Percentiles rank a stretch among this genome's conserved stretches.
Evolutionary conservation across 805 yeast genomes (phyloP).

Genomic region (Lipomyces kockii): DNA sequence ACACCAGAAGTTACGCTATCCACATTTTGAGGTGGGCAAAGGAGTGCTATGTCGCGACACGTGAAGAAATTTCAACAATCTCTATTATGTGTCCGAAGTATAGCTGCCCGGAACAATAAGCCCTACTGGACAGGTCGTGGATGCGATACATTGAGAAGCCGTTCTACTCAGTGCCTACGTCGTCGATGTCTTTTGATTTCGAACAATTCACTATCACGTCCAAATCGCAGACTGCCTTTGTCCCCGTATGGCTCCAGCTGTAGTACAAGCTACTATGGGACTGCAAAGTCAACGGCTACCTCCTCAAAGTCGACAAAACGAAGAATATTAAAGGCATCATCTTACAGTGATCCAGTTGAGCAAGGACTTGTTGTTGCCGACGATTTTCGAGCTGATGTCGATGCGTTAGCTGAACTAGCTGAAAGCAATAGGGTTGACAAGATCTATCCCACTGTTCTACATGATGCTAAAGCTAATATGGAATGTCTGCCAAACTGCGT

Average conservation of each 20-base stretch:
- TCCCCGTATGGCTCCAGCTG: not conserved
- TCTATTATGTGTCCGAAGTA: not conserved
- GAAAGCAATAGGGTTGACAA: slow-evolving; percentile 10
- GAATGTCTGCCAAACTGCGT: slow-evolving; percentile 57
- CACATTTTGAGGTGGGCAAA: not conserved
- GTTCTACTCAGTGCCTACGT: not conserved
- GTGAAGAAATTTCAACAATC: not conserved
- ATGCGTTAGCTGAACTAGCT: slow-evolving; percentile 10
- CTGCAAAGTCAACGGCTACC: not conserved
- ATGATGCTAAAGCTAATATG: slow-evolving; percentile 48
- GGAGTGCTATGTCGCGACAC: not conserved
- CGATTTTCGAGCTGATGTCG: slow-evolving; percentile 9
- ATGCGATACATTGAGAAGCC: not conserved
- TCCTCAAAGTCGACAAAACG: not conserved
- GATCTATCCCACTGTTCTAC: slow-evolving; percentile 36
- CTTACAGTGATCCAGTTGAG: slow-evolving; percentile 1
- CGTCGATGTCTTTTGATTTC: not conserved
- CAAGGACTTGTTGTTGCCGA: slow-evolving; percentile 11
- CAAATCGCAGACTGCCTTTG: not conserved
- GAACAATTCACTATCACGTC: not conserved
- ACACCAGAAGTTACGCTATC: not conserved
- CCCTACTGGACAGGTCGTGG: not conserved
- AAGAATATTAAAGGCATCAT: not conserved
- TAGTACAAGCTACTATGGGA: not conserved
- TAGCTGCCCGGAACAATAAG: not conserved